These are phyloP conservation scores for Turnera subulata DNA, from an alignment of 345 rosid genomes.

Conservation along the genomic window DNA sequence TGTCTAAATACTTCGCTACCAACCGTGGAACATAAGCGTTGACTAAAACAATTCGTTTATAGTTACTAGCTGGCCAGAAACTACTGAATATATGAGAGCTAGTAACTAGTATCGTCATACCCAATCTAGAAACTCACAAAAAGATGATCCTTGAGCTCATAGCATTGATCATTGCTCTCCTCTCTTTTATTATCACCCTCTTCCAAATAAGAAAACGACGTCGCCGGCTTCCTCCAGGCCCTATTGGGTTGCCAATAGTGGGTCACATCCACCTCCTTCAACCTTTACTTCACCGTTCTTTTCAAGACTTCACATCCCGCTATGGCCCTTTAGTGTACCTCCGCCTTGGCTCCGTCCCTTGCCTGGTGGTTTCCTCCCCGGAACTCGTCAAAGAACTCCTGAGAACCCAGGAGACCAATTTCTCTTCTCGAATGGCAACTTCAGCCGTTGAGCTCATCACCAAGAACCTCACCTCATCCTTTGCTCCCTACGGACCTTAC, in stretches of 20 bases:
- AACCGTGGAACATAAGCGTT: too few species aligned
- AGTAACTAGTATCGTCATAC: too few species aligned
- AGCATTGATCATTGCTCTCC: not conserved
- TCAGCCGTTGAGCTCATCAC: slow-evolving; percentile 38
- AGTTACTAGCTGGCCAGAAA: too few species aligned
- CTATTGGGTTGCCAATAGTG: slow-evolving; percentile 32
- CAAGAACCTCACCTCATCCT: slow-evolving; percentile 40
- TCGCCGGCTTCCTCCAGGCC: slow-evolving; percentile 32
- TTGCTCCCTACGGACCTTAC: slow-evolving; percentile 38
- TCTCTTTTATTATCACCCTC: too few species aligned
- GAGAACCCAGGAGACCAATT: slow-evolving; percentile 32
- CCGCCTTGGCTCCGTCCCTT: slow-evolving; percentile 31
- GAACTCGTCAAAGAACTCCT: slow-evolving; percentile 35
- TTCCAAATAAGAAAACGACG: not conserved
- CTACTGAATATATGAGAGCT: too few species aligned
- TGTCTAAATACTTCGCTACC: too few species aligned
- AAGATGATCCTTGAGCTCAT: not conserved
- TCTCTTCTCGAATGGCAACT: slow-evolving; percentile 30
- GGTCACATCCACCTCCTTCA: slow-evolving; percentile 49
- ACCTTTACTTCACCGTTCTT: slow-evolving; percentile 34
- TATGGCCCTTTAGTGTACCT: slow-evolving; percentile 36
- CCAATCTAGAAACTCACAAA: too few species aligned
- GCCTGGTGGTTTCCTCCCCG: slow-evolving; percentile 38
- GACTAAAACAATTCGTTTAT: too few species aligned
- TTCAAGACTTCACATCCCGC: slow-evolving; percentile 15